Base-by-base conservation (phyloP, 306 rosid species). In the Astragalus glycyphyllos region DNA sequence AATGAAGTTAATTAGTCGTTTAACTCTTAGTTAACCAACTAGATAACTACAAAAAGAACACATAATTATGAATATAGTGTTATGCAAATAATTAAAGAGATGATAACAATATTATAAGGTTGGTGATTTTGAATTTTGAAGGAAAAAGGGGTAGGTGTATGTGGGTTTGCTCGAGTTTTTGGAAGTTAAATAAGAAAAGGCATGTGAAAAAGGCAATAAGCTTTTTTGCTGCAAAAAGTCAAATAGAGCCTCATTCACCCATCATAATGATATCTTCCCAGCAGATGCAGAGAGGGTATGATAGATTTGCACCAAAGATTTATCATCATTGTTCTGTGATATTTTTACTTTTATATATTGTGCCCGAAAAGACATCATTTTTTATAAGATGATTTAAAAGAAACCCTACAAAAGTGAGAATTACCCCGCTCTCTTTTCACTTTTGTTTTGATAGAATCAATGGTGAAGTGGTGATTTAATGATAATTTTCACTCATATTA, bases 231-330 rank as follows among this genome's bases (percentile, higher is more conserved):
- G 81, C 68, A 69, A 79, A 86, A 92, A 82, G 94, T 89, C 96
- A 85, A 86, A 87, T 83, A 86, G 81, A 78, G 69, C 76, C 88
- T 76, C 79, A 77, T 75, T 66, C 81, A 76, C 74, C 62, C 86
- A 82, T 83, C 85, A 81, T 84, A 84, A 85, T 87, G 80, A 91
- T 85, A 86, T 61, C 83, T 80, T 84, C 87, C 81, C 84, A 76
- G 81, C 75, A 80, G 79, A 84, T 82, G 71, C 84, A 77, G 71
- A 59, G 79, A 75, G 6, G 32, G 34, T 74, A 15, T 69, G 68
- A 77, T 84, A 85, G 89, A 88, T 87, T 79, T 85, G 87, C 97
- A 79, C 81, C 89, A 72, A 89, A 89, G 96, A 87, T 89, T 85
- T 84, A 82, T 80, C 96, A 92, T 89, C 91, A 89, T 92, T 84